Evolutionary conservation across 2,329 filamentous ascomycete genomes (phyloP).

Genomic region (Colletotrichum liriopes): DNA sequence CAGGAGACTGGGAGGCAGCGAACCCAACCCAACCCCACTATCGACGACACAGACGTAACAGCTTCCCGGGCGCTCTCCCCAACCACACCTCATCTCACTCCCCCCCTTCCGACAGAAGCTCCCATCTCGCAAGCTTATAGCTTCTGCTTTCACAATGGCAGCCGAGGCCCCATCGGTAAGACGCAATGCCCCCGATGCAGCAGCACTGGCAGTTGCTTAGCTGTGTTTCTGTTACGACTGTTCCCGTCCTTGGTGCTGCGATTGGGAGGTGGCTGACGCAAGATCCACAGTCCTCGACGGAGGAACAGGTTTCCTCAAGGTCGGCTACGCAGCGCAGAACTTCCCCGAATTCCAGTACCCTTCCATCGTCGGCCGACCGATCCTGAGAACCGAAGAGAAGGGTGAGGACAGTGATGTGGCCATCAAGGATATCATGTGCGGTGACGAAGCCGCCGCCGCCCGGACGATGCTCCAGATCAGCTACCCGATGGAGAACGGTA

Average conservation of each 20-base stretch:
- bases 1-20: slow-evolving; percentile 29
- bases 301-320: slow-evolving; percentile 99
- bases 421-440: slow-evolving; percentile 99
- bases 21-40: slow-evolving; percentile 42
- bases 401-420: slow-evolving; percentile 70
- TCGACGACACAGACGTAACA: slow-evolving; percentile 45
- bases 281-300: slow-evolving; percentile 89
- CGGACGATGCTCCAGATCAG: slow-evolving; percentile 98
- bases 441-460: slow-evolving; percentile 95
- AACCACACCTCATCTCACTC: slow-evolving; percentile 33
- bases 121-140: slow-evolving; percentile 26
- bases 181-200: slow-evolving; percentile 38
- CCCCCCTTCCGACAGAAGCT: slow-evolving; percentile 51
- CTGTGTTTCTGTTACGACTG: slow-evolving; percentile 1
- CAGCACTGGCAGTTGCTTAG: background rate
- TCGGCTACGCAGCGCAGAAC: slow-evolving; percentile 99
- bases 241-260: slow-evolving; percentile 12
- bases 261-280: slow-evolving; percentile 40
- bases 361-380: slow-evolving; percentile 97
- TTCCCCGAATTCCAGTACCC: slow-evolving; percentile 99
- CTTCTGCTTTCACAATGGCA: slow-evolving; percentile 62
- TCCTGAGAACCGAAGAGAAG: slow-evolving; percentile 94
- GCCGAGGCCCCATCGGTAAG: slow-evolving; percentile 70
- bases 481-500: slow-evolving; percentile 99
- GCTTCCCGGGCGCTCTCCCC: slow-evolving; percentile 38